Evolutionary conservation across 2,329 filamentous ascomycete species (phyloP).

Genomic region (Madurella mycetomatis): DNA sequence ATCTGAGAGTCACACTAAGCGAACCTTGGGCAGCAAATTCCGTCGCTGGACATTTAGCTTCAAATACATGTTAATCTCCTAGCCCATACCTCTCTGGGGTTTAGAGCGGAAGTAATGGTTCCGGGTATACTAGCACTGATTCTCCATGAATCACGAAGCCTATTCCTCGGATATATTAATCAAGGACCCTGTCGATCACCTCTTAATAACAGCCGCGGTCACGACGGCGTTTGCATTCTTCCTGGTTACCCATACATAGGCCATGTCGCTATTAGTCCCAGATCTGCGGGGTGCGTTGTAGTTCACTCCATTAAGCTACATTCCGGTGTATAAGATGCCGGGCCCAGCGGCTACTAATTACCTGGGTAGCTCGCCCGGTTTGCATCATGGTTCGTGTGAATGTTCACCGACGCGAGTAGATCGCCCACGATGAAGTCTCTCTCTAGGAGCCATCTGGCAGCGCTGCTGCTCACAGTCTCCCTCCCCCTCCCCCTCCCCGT

Average conservation of each 20-base stretch:
- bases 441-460: slow-evolving; percentile 1
- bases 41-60: no score
- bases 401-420: no score
- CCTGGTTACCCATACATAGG: background rate
- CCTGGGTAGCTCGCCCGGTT: no score
- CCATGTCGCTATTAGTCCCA: background rate
- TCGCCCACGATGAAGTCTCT: slow-evolving; percentile 3
- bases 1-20: no score
- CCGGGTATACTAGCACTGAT: background rate
- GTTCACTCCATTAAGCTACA: no score
- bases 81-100: no score
- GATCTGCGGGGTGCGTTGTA: background rate
- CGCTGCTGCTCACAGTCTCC: slow-evolving; percentile 11
- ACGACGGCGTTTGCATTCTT: background rate
- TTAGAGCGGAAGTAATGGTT: background rate
- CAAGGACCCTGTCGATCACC: background rate
- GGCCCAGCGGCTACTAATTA: no score
- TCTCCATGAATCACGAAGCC: background rate
- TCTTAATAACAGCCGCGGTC: background rate
- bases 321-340: no score
- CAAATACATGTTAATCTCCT: no score
- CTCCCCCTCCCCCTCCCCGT: background rate
- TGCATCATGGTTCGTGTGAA: no score
- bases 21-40: no score
- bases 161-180: slow-evolving; percentile 4